Evolutionary conservation across 1,284 basidiomycete genomes (phyloP).

Genomic region (Papiliotrema fonsecae): DNA sequence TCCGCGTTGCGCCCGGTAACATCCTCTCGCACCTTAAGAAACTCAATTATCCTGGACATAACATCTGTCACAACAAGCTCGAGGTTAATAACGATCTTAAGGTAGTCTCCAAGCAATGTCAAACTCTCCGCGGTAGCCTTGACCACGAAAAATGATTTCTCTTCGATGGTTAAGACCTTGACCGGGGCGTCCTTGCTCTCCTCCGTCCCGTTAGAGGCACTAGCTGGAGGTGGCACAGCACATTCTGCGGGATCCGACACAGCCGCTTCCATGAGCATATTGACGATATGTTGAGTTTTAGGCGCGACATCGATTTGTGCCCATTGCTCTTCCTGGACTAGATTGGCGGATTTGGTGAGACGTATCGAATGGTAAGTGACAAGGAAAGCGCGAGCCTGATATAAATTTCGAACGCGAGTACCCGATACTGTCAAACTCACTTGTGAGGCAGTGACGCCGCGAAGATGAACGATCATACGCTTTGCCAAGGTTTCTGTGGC

Average conservation of each 20-base stretch:
- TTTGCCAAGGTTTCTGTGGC: slow-evolving; percentile 76
- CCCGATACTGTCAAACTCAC: slow-evolving; percentile 44
- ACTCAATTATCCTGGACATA: slow-evolving; percentile 90
- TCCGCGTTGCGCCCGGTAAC: not conserved
- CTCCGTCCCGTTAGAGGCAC: slow-evolving; percentile 4
- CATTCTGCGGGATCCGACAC: slow-evolving; percentile 73
- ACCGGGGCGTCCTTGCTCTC: slow-evolving; percentile 7
- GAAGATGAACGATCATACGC: slow-evolving; percentile 84
- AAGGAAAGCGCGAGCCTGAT: slow-evolving; percentile 77
- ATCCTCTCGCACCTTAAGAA: slow-evolving; percentile 74
- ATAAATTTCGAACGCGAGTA: slow-evolving; percentile 6
- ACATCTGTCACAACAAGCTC: slow-evolving; percentile 85
- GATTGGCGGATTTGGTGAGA: slow-evolving; percentile 74
- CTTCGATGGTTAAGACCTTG: slow-evolving; percentile 79
- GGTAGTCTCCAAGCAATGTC: slow-evolving; percentile 74
- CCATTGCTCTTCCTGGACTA: slow-evolving; percentile 58
- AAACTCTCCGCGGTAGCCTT: slow-evolving; percentile 77
- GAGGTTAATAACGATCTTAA: slow-evolving; percentile 82
- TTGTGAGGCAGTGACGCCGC: slow-evolving; percentile 76
- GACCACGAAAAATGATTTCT: slow-evolving; percentile 76
- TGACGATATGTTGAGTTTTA: slow-evolving; percentile 63
- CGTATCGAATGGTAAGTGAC: slow-evolving; percentile 78
- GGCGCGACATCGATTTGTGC: slow-evolving; percentile 68
- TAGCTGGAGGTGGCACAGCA: slow-evolving; percentile 42
- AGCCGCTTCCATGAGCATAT: slow-evolving; percentile 73